phyloP scores from a whole-genome alignment of 441 rosid species.

The Gossypium gossypioides region DNA sequence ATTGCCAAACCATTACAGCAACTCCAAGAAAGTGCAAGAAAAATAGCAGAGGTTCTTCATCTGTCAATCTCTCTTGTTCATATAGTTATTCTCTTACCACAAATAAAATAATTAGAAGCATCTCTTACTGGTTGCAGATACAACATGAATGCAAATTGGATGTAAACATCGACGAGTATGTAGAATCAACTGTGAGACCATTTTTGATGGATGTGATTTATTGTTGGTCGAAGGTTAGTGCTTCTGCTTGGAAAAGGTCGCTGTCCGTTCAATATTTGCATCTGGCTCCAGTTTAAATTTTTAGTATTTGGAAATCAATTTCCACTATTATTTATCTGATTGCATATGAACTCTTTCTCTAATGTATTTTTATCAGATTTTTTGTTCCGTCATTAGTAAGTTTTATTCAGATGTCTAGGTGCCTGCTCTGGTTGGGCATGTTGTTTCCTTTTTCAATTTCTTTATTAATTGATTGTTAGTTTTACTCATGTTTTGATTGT shows the following conservation, averaged over 20 bases:
- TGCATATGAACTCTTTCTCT: not conserved
- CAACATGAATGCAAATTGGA: constrained; percentile 96
- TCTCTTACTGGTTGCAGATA: constrained; percentile 39
- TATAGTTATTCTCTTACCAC: not conserved
- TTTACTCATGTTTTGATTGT: not conserved
- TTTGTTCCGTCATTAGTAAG: not conserved
- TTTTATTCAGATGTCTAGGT: not conserved
- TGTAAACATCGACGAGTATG: constrained; percentile 75
- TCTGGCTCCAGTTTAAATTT: not conserved
- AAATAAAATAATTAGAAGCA: not conserved
- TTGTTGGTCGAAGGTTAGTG: constrained; percentile 87
- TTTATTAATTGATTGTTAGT: not conserved
- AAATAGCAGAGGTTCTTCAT: constrained; percentile 73
- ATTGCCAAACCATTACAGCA: constrained; percentile 88
- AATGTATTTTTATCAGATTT: not conserved
- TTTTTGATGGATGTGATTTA: constrained; percentile 91
- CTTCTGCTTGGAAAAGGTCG: not conserved
- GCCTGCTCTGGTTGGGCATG: not conserved
- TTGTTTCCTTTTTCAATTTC: not conserved
- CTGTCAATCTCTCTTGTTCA: not conserved
- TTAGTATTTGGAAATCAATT: not conserved
- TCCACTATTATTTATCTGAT: not conserved
- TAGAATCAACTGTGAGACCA: constrained; percentile 90
- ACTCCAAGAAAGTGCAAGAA: constrained; percentile 91
- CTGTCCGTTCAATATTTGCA: not conserved